A percentile compares a stretch with the other conserved stretches of the same genome.
These are phyloP conservation scores for Aspergillus sp. DNA, from an alignment of 2,329 filamentous ascomycete genomes.

Conservation along the genomic window DNA sequence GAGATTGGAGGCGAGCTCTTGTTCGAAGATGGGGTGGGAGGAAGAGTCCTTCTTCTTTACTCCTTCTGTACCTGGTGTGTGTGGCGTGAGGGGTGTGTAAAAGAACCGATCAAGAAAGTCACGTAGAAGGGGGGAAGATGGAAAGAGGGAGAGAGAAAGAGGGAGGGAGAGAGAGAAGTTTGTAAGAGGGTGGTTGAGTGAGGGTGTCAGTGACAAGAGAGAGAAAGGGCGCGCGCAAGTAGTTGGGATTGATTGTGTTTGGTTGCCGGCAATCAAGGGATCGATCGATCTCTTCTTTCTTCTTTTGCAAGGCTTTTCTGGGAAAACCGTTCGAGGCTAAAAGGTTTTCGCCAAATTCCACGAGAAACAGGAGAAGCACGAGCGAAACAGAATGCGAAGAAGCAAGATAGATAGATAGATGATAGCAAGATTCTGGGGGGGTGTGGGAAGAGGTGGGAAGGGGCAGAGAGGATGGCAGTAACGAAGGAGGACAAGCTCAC, in stretches of 20 bases:
- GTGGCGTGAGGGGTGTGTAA: not conserved
- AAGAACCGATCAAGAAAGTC: slow-evolving; percentile 3
- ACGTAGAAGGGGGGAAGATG: slow-evolving; percentile 6
- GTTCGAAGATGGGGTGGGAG: too few species aligned
- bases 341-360: not conserved
- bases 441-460: not conserved
- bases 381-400: slow-evolving; percentile 1
- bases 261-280: slow-evolving; percentile 2
- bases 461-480: not conserved
- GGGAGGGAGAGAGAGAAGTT: not conserved
- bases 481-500: not conserved
- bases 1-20: too few species aligned
- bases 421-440: not conserved
- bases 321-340: not conserved
- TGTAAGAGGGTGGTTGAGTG: not conserved
- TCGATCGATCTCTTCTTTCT: not conserved
- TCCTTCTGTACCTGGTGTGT: not conserved
- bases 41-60: too few species aligned
- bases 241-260: slow-evolving; percentile 4
- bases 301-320: not conserved
- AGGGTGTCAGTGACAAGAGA: not conserved
- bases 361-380: slow-evolving; percentile 5
- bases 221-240: slow-evolving; percentile 16
- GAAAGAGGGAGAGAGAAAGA: not conserved
- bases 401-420: not conserved